Conservation (phyloP, 345 rosid genomes). For the Syzygium aqueum region DNA sequence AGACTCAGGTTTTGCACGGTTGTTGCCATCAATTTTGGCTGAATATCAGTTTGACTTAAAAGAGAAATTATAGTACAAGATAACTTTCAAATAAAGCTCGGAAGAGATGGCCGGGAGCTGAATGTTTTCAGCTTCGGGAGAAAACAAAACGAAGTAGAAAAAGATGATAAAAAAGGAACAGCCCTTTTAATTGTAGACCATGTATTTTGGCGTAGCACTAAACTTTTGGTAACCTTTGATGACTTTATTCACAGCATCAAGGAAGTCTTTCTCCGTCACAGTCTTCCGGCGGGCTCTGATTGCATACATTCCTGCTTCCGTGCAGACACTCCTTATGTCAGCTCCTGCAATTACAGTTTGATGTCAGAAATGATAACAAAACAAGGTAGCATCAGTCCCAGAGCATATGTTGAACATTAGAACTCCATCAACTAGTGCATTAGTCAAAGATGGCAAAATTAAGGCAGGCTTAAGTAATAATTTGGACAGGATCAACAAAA, state of each 20-base stretch:
- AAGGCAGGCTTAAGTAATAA: background rate
- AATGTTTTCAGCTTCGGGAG: background rate
- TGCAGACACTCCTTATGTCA: conserved; percentile 92
- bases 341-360: conserved; percentile 46
- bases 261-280: conserved; percentile 90
- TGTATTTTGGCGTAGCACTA: conserved; percentile 90
- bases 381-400: background rate
- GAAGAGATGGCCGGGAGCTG: background rate
- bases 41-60: background rate
- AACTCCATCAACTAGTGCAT: background rate
- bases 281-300: conserved; percentile 89
- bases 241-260: conserved; percentile 96
- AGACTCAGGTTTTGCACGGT: background rate
- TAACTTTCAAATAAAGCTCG: background rate
- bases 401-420: background rate
- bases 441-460: background rate
- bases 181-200: conserved; percentile 65
- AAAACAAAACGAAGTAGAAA: background rate
- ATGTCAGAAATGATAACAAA: background rate
- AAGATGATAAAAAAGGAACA: background rate
- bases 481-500: background rate
- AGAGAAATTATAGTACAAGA: background rate
- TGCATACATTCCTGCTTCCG: conserved; percentile 96
- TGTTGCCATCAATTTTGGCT: background rate
- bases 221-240: conserved; percentile 95